Evolutionary conservation across 2,329 filamentous ascomycete genomes (phyloP).

Genomic region (Lasiodiplodia theobromae): DNA sequence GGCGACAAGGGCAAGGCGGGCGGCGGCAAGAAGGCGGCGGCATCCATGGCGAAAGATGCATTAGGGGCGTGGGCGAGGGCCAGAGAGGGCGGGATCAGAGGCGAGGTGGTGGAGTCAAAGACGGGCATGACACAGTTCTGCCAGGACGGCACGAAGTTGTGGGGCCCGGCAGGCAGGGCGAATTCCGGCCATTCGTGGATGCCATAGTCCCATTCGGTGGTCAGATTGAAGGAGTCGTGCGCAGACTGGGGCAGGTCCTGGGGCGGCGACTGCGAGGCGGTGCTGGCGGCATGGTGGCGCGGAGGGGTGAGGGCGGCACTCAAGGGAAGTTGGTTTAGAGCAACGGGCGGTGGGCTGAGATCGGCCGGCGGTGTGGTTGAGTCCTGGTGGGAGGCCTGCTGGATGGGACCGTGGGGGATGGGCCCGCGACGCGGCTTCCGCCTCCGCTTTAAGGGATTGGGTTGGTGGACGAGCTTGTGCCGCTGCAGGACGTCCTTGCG

Average conservation of each 20-base stretch:
- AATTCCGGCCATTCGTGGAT: slow-evolving; percentile 29
- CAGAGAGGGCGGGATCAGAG: slow-evolving; percentile 17
- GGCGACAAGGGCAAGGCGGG: slow-evolving; percentile 8
- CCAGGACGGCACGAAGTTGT: slow-evolving; percentile 20
- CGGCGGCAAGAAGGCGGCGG: slow-evolving; percentile 1
- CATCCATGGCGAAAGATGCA: slow-evolving; percentile 10
- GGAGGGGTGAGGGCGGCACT: neutral
- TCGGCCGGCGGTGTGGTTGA: slow-evolving; percentile 4
- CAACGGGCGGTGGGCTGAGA: neutral
- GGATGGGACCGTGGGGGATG: slow-evolving; percentile 28
- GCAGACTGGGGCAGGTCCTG: neutral
- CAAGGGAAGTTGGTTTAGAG: neutral
- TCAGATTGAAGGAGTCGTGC: slow-evolving; percentile 23
- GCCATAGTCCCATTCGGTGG: slow-evolving; percentile 23
- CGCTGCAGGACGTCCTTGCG: slow-evolving; percentile 31
- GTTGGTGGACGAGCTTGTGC: slow-evolving; percentile 31
- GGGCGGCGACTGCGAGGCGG: slow-evolving; percentile 1
- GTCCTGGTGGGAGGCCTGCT: slow-evolving; percentile 9
- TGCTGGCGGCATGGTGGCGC: slow-evolving; percentile 9
- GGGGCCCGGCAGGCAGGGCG: neutral
- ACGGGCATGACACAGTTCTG: slow-evolving; percentile 26
- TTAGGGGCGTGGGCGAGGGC: slow-evolving; percentile 27
- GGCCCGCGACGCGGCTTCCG: slow-evolving; percentile 27
- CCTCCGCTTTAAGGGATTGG: slow-evolving; percentile 29
- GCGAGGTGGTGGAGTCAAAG: slow-evolving; percentile 14